These are phyloP conservation scores for Xylariaceae sp. DNA, from an alignment of 2,329 filamentous ascomycete species.

Conservation along the genomic window DNA sequence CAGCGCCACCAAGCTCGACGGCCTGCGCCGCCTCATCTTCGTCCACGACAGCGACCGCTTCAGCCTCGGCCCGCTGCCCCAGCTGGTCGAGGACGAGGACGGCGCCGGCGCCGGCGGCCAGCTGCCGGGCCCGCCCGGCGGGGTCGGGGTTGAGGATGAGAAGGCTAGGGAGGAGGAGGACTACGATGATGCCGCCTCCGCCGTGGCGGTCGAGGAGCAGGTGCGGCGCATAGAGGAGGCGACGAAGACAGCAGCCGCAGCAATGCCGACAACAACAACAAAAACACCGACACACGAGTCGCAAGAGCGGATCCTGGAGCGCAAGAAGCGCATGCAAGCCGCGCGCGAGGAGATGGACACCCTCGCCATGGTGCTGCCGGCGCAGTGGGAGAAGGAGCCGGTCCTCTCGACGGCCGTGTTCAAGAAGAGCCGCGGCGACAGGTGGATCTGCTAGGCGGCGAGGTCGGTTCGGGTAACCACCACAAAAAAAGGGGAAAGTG, in stretches of 20 bases:
- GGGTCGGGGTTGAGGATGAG: too few species aligned
- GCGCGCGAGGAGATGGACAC: constrained; percentile 24
- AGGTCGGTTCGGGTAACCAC: too few species aligned
- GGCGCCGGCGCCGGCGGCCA: too few species aligned
- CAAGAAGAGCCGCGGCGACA: constrained; percentile 14
- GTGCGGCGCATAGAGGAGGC: constrained; percentile 14
- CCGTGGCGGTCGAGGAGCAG: constrained; percentile 15
- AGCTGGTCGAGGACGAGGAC: constrained; percentile 21
- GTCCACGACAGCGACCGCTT: constrained; percentile 21
- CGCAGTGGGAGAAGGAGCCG: constrained; percentile 22
- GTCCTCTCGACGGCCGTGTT: constrained; percentile 24
- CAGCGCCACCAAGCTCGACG: constrained; percentile 18
- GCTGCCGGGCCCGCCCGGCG: too few species aligned
- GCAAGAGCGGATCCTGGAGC: constrained; percentile 8
- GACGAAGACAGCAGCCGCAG: too few species aligned
- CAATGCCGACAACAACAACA: too few species aligned
- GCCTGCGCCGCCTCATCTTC: constrained; percentile 24
- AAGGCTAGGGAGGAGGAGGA: too few species aligned
- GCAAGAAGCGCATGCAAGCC: constrained; percentile 23
- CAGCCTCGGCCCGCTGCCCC: constrained; percentile 15
- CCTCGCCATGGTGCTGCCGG: constrained; percentile 22
- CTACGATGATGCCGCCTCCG: too few species aligned
- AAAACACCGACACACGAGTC: constrained; percentile 4
- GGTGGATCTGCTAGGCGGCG: constrained; percentile 13
- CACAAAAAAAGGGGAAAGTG: too few species aligned